Evolutionary conservation across 129 eudicot genomes (phyloP).

Genomic region (Flaveria sonorensis): DNA sequence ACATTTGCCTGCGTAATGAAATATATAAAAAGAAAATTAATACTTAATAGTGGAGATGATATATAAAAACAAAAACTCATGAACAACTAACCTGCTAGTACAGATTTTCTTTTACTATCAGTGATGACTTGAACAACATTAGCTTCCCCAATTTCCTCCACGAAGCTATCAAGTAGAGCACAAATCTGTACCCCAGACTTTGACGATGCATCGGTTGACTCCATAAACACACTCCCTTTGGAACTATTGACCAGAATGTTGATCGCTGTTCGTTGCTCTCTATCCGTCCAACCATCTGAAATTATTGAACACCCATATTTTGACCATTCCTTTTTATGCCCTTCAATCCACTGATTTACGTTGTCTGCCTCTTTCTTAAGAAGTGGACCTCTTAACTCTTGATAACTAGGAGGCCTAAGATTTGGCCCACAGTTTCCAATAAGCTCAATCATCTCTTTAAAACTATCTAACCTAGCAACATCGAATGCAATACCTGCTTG

Average conservation of each 20-base stretch:
- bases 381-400: not conserved
- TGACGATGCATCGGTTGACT: not conserved
- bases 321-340: not conserved
- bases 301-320: conserved; percentile 18
- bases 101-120: not conserved
- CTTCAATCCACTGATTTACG: not conserved
- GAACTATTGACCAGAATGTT: conserved; percentile 2
- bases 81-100: not conserved
- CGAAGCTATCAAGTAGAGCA: not conserved
- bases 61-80: not conserved
- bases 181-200: not conserved
- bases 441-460: not conserved
- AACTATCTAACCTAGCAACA: not conserved
- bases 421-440: not conserved
- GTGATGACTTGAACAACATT: conserved; percentile 17
- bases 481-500: conserved; percentile 3
- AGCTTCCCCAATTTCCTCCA: conserved; percentile 1
- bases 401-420: conserved; percentile 5
- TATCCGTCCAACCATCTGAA: not conserved
- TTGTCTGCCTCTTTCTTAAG: conserved; percentile 3
- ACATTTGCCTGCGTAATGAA: not conserved
- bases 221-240: not conserved
- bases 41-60: not conserved
- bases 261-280: not conserved
- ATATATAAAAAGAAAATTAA: not conserved